Evolutionary conservation across 495 filamentous ascomycete genomes (phyloP), one percentile per base, ranked within the genome.

Genomic region (Xylaria acuta): DNA sequence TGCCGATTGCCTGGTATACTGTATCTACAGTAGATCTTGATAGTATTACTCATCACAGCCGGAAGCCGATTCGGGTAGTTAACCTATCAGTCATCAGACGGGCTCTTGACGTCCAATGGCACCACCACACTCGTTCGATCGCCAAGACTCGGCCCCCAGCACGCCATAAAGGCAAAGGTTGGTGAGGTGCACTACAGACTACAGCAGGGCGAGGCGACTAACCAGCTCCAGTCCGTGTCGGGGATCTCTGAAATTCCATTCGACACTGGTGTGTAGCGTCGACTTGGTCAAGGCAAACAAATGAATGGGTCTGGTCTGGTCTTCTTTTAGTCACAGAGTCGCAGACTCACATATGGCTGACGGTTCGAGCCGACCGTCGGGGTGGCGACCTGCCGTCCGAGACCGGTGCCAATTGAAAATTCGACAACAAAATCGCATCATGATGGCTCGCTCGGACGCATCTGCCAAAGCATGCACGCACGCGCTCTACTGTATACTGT

Each of bases 81-180:
- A 43, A 27, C 60, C 38, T n/a, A 64, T 43, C 60, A 64, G 58
- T n/a, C 38, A 64, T 41, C 59, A 43, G 59, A 41, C 59, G 30
- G 53, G 14, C 66, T 45, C 30, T 34, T 45, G 60, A 45, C 36
- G n/a, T n/a, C n/a, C n/a, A n/a, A 71, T 71, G 69, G 68, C 68
- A 59, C 69, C 59, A 71, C 60, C 38, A 12, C 34, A 49, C 69
- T 71, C 69, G 47, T 71, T 47, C 47, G 69, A 71, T 53, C 56
- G 69, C 69, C 69, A 71, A 71, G 59, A 70, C 47, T 30, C 32
- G n/a, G 59, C 25, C 51, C 49, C 67, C 69, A 62, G 43, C 69
- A 56, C 58, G n/a, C 45, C 47, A 64, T 40, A 22, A 64, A 43
- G 45, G 51, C 51, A 58, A 36, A 60, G 58, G 20, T 3, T 34